Evolutionary conservation across 352 stramenopile genomes (phyloP), one percentile per base, ranked within the genome.

Genomic region (Achlya hypogyna): DNA sequence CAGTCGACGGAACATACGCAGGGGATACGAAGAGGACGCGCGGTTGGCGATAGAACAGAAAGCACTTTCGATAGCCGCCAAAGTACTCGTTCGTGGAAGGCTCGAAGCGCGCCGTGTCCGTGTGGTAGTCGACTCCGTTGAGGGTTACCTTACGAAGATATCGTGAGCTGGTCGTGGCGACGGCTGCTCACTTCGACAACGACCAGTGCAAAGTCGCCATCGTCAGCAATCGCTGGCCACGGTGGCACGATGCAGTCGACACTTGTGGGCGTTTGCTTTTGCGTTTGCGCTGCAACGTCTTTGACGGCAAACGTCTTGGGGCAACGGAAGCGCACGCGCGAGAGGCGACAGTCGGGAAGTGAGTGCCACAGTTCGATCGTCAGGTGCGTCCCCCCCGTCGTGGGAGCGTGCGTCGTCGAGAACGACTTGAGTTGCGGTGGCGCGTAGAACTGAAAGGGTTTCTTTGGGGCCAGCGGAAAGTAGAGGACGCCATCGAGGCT

Each of bases 391-490:
- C 60, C 60, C 12, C 60, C 60, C 20, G 25, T 29, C 1, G 12
- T 27, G 10, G 60, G 60, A 56, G 12, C 49, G 8, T 60, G 45
- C 47, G 43, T 23, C 45, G 51, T 42, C 22, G 45, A 45, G 27
- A 38, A 67, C 42, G 27, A 4, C 6, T n/a, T 29, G 10, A 67
- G 18, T 27, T 58, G 51, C 28, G 60, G 60, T 16, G 60, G 60
- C 18, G 60, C 60, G 34, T 67, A 67, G 42, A 59, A 67, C 22
- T 3, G 25, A 23, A 67, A 67, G 4, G 60, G 60, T n/a, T 54
- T 58, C 34, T 67, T 67, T 6, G 60, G 60, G 6, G 42, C 28
- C 42, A 67, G 22, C 9, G 40, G 16, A 58, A 67, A 67, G 35
- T 35, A 67, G 12, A 59, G 38, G 4, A 51, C 31, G 32, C 42